phyloP scores from a whole-genome alignment of 495 filamentous ascomycete genomes.

The Penicillium paradoxum region DNA sequence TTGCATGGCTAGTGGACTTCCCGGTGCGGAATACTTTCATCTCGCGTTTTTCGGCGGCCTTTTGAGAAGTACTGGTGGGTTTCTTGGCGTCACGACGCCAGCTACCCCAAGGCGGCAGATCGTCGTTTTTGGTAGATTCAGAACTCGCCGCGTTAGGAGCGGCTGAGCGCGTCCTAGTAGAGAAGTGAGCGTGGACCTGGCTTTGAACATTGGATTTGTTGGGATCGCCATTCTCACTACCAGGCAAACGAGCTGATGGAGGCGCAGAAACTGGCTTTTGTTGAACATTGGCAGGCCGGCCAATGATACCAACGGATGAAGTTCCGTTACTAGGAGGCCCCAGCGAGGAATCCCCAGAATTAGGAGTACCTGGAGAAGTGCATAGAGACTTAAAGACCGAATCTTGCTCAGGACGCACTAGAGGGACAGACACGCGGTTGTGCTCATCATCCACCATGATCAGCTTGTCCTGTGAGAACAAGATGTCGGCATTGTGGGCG shows the following conservation, averaged over 20 bases:
- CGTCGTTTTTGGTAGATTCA: slow-evolving; percentile 40
- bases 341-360: not conserved
- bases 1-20: slow-evolving; percentile 46
- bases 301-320: slow-evolving; percentile 27
- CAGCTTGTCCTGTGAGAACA: slow-evolving; percentile 87
- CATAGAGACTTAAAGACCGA: slow-evolving; percentile 68
- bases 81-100: slow-evolving; percentile 60
- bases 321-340: slow-evolving; percentile 17
- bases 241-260: slow-evolving; percentile 23
- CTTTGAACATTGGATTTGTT: slow-evolving; percentile 26
- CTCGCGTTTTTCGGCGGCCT: slow-evolving; percentile 48
- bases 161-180: not conserved
- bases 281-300: slow-evolving; percentile 12
- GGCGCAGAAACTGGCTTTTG: slow-evolving; percentile 20
- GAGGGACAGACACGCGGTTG: slow-evolving; percentile 84
- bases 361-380: slow-evolving; percentile 44
- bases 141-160: slow-evolving; percentile 26
- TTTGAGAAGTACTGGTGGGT: slow-evolving; percentile 29
- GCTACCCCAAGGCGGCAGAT: slow-evolving; percentile 56
- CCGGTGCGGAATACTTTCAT: slow-evolving; percentile 78
- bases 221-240: slow-evolving; percentile 34
- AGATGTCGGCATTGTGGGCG: slow-evolving; percentile 80
- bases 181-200: not conserved
- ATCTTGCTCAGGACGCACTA: slow-evolving; percentile 91
- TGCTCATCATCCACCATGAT: slow-evolving; percentile 81